Evolutionary conservation across 1,284 basidiomycete genomes (phyloP).

Genomic region (Boletus mariae): DNA sequence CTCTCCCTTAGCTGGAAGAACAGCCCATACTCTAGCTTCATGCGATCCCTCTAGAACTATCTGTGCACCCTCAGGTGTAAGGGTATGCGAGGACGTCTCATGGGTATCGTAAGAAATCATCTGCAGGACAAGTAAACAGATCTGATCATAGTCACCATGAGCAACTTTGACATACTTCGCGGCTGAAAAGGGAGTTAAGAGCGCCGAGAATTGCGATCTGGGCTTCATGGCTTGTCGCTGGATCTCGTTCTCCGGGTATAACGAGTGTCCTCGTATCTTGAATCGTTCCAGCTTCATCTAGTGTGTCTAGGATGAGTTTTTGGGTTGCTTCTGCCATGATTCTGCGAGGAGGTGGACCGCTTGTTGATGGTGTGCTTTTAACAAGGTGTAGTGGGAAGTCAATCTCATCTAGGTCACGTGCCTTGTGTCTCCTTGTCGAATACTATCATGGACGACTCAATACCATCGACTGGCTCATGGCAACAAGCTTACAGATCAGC

Average conservation of each 20-base stretch:
- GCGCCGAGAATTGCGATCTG: conserved; percentile 85
- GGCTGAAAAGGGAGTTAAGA: conserved; percentile 82
- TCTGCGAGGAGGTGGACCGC: neutral
- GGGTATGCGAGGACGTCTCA: conserved; percentile 68
- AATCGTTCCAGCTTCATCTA: conserved; percentile 60
- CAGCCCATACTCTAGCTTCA: conserved; percentile 89
- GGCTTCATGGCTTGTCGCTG: conserved; percentile 63
- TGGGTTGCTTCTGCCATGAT: conserved; percentile 76
- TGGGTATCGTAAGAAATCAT: conserved; percentile 85
- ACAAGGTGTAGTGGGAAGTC: neutral
- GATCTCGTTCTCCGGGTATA: conserved; percentile 60
- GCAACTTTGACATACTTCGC: conserved; percentile 59
- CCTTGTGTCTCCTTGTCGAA: neutral
- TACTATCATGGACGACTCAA: conserved; percentile 16
- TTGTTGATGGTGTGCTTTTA: neutral
- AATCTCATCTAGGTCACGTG: conserved; percentile 30
- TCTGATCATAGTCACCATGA: conserved; percentile 3
- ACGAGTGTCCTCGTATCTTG: conserved; percentile 71
- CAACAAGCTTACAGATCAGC: conserved; percentile 60
- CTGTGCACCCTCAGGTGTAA: conserved; percentile 80
- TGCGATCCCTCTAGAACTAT: conserved; percentile 85
- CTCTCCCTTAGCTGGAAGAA: conserved; percentile 68
- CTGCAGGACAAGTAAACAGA: conserved; percentile 41
- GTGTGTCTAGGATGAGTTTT: conserved; percentile 70
- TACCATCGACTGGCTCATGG: conserved; percentile 14